Evolutionary conservation across 1,284 basidiomycete species (phyloP), one percentile per base, ranked within the genome.

Genomic region (Porogramme epimiltina): DNA sequence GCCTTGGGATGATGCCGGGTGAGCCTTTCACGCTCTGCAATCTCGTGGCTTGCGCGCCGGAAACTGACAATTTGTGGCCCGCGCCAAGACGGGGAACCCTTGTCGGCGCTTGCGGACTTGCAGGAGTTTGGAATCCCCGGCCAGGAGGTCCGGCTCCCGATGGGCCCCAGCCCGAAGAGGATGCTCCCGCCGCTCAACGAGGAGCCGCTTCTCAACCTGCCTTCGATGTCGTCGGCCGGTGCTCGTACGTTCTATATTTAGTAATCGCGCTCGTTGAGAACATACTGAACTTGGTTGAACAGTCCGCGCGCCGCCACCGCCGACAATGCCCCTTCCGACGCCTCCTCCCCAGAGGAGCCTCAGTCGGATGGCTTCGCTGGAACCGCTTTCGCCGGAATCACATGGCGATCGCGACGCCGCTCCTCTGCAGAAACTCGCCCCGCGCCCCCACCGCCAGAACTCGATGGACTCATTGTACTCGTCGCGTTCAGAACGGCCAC

Each of bases 61-160:
- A n/a, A n/a, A n/a, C n/a, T n/a, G n/a, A n/a, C n/a, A n/a, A n/a
- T n/a, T n/a, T n/a, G n/a, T n/a, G n/a, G n/a, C n/a, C n/a, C n/a
- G n/a, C n/a, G n/a, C 1, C 19, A 8, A 16, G 19, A 2, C 9
- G 13, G 16, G 22, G 51, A 56, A 33, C 49, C 54, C 33, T 47
- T 55, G 9, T n/a, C 44, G 4, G 45, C 46, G 16, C 45, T 59
- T 16, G 51, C 52, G 4, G 49, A 56, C 36, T 25, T 59, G 34
- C 54, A 56, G 41, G 57, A 59, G 47, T 59, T 59, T 22, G 57
- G 52, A 2, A 36, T 54, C 15, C 54, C 54, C 5, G 51, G 51
- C 16, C 37, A 48, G 20, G 42, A 33, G n/a, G 28, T 48, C 2
- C 46, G 41, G 13, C 4, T 48, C n/a, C 42, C 42, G 4, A 36